These are phyloP conservation scores for Uncinocarpus reesii DNA, from an alignment of 2,329 filamentous ascomycete genomes.

Conservation along the genomic window DNA sequence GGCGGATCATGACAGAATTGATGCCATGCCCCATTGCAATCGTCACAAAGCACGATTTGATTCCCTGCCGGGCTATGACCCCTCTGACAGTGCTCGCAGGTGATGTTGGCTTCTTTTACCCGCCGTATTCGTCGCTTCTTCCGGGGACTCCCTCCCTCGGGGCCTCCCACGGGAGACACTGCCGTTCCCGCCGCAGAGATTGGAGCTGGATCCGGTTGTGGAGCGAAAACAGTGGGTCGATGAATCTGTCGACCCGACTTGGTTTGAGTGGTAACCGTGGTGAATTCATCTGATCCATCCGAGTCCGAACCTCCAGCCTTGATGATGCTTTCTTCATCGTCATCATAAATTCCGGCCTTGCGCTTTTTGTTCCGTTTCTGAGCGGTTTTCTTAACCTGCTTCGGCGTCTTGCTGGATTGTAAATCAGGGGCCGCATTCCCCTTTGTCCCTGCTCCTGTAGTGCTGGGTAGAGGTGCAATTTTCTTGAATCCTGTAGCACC, in stretches of 20 bases:
- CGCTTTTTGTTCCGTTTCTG: conserved; percentile 13
- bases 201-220: conserved; percentile 14
- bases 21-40: conserved; percentile 70
- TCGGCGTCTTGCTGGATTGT: background rate
- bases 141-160: conserved; percentile 36
- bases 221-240: conserved; percentile 53
- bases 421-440: background rate
- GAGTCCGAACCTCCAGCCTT: conserved; percentile 31
- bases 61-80: conserved; percentile 63
- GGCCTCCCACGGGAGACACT: conserved; percentile 11
- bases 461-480: conserved; percentile 6
- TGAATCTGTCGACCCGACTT: conserved; percentile 64
- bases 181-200: conserved; percentile 12
- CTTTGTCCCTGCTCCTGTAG: background rate
- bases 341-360: conserved; percentile 18
- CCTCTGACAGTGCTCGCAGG: conserved; percentile 63
- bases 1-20: conserved; percentile 69
- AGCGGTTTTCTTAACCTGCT: conserved; percentile 7
- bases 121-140: conserved; percentile 48
- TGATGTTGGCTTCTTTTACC: conserved; percentile 33
- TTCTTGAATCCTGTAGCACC: conserved; percentile 2
- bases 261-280: conserved; percentile 54
- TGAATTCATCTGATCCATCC: conserved; percentile 39
- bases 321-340: conserved; percentile 27
- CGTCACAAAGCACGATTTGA: conserved; percentile 76